Conservation (phyloP, 345 rosid genomes). For the Brassica cretica region DNA sequence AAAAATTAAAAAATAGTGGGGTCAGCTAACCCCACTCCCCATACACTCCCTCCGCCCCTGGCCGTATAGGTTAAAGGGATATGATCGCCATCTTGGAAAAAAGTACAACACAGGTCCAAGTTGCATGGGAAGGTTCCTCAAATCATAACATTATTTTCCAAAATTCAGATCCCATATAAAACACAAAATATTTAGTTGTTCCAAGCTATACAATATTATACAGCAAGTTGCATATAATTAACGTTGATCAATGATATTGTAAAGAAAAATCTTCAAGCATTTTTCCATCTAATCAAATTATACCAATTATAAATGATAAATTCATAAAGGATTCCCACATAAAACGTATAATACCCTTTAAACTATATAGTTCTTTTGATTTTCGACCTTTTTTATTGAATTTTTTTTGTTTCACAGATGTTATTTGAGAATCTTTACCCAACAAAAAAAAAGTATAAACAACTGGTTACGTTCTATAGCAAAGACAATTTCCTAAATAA, state of each 20-base stretch:
- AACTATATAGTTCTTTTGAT: neutral
- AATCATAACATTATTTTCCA: slow-evolving; percentile 9
- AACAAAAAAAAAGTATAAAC: neutral
- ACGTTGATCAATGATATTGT: slow-evolving; percentile 4
- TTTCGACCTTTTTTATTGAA: neutral
- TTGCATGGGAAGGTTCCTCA: slow-evolving; percentile 33
- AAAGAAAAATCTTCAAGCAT: neutral
- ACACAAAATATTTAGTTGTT: neutral
- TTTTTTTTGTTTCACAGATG: neutral
- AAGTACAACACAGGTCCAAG: slow-evolving; percentile 3
- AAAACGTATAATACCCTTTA: neutral
- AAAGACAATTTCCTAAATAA: neutral
- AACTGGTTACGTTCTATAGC: neutral
- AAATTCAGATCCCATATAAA: neutral
- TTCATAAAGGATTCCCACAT: neutral
- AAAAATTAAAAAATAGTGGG: too few species aligned
- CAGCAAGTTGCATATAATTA: slow-evolving; percentile 34
- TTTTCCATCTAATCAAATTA: neutral
- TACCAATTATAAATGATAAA: neutral
- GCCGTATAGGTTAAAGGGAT: slow-evolving; percentile 26
- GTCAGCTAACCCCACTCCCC: too few species aligned
- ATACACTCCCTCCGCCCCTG: neutral
- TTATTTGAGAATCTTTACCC: neutral
- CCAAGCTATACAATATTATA: slow-evolving; percentile 19
- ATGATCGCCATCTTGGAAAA: slow-evolving; percentile 37